Evolutionary conservation across 345 rosid species (phyloP).

Genomic region (Camelina hispida): DNA sequence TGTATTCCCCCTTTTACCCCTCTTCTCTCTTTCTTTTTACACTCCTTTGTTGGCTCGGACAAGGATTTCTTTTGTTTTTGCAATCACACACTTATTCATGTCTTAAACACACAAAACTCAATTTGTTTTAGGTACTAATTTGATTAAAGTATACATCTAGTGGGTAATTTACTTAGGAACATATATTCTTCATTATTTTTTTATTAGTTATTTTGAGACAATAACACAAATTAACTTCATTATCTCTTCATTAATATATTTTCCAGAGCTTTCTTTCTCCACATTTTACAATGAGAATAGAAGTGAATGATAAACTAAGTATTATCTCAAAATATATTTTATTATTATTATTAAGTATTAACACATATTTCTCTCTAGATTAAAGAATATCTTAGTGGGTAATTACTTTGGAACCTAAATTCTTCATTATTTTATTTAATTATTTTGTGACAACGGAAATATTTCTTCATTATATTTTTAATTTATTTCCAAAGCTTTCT

Average conservation of each 20-base stretch:
- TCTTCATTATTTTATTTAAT: too few relatives aligned
- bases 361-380: too few relatives aligned
- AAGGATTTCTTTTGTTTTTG: not conserved
- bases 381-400: too few relatives aligned
- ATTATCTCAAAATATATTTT: too few relatives aligned
- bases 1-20: conserved; percentile 36
- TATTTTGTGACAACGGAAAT: too few relatives aligned
- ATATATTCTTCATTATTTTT: not conserved
- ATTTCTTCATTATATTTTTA: too few relatives aligned
- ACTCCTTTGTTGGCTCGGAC: conserved; percentile 29
- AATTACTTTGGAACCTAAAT: too few relatives aligned
- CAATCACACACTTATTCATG: conserved; percentile 6
- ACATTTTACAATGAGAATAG: not conserved
- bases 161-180: not conserved
- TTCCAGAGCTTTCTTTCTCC: not conserved
- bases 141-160: not conserved
- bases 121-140: not conserved
- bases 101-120: conserved; percentile 7
- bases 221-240: not conserved
- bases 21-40: not conserved
- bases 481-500: too few relatives aligned
- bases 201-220: not conserved
- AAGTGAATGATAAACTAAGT: not conserved
- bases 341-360: too few relatives aligned
- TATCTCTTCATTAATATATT: not conserved